A percentile compares a stretch with the other conserved stretches of the same genome.
These are phyloP conservation scores for Mycotypha africana DNA, from an alignment of 371 early-diverging fungal genomes.

Conservation along the genomic window DNA sequence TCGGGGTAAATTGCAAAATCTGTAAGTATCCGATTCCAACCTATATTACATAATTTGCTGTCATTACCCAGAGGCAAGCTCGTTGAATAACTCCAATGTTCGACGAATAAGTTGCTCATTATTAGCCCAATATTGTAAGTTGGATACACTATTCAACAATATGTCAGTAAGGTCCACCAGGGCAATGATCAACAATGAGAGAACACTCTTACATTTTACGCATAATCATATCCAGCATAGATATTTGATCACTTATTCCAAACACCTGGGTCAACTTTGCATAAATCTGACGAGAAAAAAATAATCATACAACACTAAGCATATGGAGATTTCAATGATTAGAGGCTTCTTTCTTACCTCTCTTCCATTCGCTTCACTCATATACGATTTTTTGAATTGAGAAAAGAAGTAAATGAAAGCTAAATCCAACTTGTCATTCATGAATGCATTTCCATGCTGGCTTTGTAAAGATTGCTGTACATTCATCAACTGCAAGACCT, in stretches of 20 bases:
- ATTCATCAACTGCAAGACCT: constrained; percentile 54
- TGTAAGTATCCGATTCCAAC: neutral
- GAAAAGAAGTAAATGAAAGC: constrained; percentile 77
- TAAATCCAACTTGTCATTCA: constrained; percentile 61
- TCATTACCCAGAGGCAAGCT: constrained; percentile 77
- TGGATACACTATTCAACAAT: constrained; percentile 15
- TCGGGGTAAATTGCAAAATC: no score
- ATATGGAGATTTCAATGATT: no score
- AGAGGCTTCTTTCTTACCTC: no score
- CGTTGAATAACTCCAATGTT: constrained; percentile 65
- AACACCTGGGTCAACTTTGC: constrained; percentile 45
- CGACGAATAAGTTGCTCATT: constrained; percentile 22
- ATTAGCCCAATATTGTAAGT: constrained; percentile 30
- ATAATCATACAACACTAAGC: no score
- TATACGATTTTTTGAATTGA: constrained; percentile 73
- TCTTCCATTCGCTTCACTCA: constrained; percentile 42
- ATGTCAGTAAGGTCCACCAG: no score
- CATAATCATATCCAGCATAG: constrained; percentile 63
- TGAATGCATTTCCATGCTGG: constrained; percentile 34
- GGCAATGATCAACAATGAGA: no score
- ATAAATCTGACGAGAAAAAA: constrained; percentile 34
- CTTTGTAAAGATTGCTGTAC: constrained; percentile 41
- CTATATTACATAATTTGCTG: no score
- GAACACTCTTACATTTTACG: constrained; percentile 66
- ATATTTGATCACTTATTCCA: constrained; percentile 51